These are phyloP conservation scores for Prunus davidiana DNA, from an alignment of 306 rosid genomes.

Conservation along the genomic window DNA sequence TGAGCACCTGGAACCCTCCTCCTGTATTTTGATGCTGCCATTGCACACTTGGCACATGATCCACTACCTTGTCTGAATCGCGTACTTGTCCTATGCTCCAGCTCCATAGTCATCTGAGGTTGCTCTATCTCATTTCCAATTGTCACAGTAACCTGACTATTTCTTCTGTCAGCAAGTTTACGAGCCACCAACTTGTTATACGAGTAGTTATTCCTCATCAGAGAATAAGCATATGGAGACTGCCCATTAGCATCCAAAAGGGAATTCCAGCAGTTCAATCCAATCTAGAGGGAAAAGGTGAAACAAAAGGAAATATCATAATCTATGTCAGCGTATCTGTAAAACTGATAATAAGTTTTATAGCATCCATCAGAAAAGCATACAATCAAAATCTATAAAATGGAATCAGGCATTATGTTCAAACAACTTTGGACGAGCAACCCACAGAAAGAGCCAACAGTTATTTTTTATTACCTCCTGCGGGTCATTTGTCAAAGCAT, in stretches of 20 bases:
- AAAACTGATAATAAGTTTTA: not conserved
- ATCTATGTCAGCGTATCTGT: not conserved
- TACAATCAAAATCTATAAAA: not conserved
- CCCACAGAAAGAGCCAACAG: not conserved
- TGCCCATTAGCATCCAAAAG: slow-evolving; percentile 70
- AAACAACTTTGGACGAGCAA: not conserved
- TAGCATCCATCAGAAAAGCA: not conserved
- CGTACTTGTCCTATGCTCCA: slow-evolving; percentile 21
- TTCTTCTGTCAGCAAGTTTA: slow-evolving; percentile 55
- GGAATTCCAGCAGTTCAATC: slow-evolving; percentile 75
- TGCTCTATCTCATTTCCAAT: slow-evolving; percentile 48
- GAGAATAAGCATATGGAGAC: slow-evolving; percentile 72
- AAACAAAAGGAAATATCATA: not conserved
- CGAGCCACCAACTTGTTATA: slow-evolving; percentile 63
- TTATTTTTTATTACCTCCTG: slow-evolving; percentile 54
- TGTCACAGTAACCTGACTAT: slow-evolving; percentile 56
- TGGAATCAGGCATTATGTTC: not conserved
- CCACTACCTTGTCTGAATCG: slow-evolving; percentile 32
- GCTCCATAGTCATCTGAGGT: slow-evolving; percentile 32
- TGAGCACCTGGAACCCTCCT: slow-evolving; percentile 58
- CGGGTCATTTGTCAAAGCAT: slow-evolving; percentile 77
- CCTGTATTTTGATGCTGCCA: slow-evolving; percentile 38
- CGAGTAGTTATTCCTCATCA: slow-evolving; percentile 65
- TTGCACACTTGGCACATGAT: slow-evolving; percentile 67
- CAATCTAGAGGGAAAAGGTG: slow-evolving; percentile 46